phyloP scores from a whole-genome alignment of 768 basidiomycete genomes.

The Hypsizygus marmoreus region DNA sequence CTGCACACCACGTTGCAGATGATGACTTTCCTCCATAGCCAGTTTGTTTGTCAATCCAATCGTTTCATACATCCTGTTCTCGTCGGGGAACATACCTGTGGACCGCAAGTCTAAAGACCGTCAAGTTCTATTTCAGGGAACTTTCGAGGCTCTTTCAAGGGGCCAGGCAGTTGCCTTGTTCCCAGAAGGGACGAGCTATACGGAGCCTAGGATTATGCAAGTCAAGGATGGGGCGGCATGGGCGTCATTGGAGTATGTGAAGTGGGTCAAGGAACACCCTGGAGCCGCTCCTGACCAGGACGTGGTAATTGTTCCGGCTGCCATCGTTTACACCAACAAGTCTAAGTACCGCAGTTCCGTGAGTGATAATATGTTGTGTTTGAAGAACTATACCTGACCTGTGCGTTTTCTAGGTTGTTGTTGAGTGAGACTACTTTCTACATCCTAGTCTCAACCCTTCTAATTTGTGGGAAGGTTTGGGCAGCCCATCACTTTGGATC shows the following conservation, averaged over 20 bases:
- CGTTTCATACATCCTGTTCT: slow-evolving; percentile 71
- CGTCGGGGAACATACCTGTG: slow-evolving; percentile 97
- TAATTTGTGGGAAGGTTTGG: slow-evolving; percentile 71
- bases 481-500: slow-evolving; percentile 72
- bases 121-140: slow-evolving; percentile 83
- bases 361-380: slow-evolving; percentile 39
- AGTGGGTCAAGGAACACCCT: slow-evolving; percentile 68
- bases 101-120: slow-evolving; percentile 94
- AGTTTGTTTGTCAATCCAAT: slow-evolving; percentile 81
- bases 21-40: slow-evolving; percentile 39
- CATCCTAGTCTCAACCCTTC: slow-evolving; percentile 12
- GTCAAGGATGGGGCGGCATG: slow-evolving; percentile 93
- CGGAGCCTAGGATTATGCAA: slow-evolving; percentile 90
- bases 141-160: slow-evolving; percentile 80
- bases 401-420: slow-evolving; percentile 53
- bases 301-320: slow-evolving; percentile 75
- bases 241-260: slow-evolving; percentile 91
- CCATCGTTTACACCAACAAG: slow-evolving; percentile 95
- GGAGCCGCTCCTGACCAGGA: slow-evolving; percentile 43
- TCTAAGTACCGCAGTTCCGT: slow-evolving; percentile 92
- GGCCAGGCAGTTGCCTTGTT: slow-evolving; percentile 90
- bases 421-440: slow-evolving; percentile 53
- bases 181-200: slow-evolving; percentile 92
- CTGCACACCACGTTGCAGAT: background rate
- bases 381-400: background rate